A percentile compares a stretch with the other conserved stretches of the same genome.
Evolutionary conservation across 768 basidiomycete species (phyloP).

Genomic region (Roridomyces roridus): DNA sequence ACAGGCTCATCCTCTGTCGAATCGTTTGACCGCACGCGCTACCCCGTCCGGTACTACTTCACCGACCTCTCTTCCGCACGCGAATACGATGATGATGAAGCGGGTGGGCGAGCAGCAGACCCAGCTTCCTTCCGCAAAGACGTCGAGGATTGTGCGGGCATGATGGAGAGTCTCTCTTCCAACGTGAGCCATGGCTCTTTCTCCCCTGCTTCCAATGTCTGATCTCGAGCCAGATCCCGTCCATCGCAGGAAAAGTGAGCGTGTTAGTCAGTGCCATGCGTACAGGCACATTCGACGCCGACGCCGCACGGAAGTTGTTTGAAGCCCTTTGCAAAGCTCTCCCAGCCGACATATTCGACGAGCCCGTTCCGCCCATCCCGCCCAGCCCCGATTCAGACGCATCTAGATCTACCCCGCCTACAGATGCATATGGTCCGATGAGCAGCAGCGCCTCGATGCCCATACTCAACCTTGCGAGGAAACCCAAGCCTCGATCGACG

Average conservation of each 20-base stretch:
- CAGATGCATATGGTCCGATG: no score
- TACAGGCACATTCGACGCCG: constrained; percentile 52
- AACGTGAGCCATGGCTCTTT: constrained; percentile 32
- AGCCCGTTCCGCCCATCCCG: no score
- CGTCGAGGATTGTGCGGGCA: constrained; percentile 45
- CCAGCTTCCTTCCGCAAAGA: constrained; percentile 42
- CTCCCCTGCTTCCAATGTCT: neutral
- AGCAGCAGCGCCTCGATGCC: no score
- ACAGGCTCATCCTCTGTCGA: constrained; percentile 17
- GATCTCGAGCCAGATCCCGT: constrained; percentile 50
- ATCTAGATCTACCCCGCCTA: no score
- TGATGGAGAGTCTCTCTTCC: constrained; percentile 44
- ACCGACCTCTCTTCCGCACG: constrained; percentile 34
- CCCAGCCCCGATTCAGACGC: no score
- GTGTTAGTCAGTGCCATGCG: constrained; percentile 55
- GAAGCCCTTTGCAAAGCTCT: constrained; percentile 54
- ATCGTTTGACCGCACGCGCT: constrained; percentile 41
- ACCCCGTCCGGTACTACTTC: constrained; percentile 48
- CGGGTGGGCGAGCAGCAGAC: constrained; percentile 4
- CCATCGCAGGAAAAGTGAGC: constrained; percentile 46
- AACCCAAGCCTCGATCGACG: no score
- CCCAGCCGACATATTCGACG: constrained; percentile 49
- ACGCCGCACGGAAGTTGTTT: constrained; percentile 55
- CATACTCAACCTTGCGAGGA: no score
- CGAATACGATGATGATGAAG: no score